These are phyloP conservation scores for Galeopsis tetrahit DNA, from an alignment of 257 asterid genomes.

Conservation along the genomic window DNA sequence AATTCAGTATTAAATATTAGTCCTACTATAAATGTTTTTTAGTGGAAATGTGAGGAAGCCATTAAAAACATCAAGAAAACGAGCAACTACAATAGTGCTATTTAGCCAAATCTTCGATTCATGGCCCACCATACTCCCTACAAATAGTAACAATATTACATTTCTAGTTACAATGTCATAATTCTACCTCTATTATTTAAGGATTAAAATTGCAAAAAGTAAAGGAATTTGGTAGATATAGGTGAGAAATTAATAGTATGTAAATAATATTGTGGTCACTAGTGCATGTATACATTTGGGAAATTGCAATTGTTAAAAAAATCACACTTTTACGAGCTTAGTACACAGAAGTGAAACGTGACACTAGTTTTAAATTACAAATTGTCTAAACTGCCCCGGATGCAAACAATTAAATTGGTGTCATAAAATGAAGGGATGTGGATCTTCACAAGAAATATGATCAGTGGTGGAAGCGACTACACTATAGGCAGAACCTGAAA, in stretches of 20 bases:
- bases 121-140: constrained; percentile 22
- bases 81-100: constrained; percentile 12
- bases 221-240: too few species aligned
- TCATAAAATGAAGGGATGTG: background rate
- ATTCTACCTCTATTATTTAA: background rate
- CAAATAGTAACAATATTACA: background rate
- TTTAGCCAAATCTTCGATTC: constrained; percentile 8
- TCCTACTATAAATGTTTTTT: background rate
- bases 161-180: background rate
- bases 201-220: too few species aligned
- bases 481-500: constrained; percentile 22
- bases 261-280: background rate
- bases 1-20: background rate
- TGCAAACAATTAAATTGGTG: background rate
- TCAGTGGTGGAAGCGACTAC: constrained; percentile 36
- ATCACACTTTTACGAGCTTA: too few species aligned
- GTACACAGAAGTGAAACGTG: background rate
- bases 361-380: background rate
- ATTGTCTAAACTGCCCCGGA: constrained; percentile 28
- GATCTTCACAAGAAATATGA: constrained; percentile 15
- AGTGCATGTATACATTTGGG: background rate
- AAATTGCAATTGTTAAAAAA: background rate
- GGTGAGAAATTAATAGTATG: background rate
- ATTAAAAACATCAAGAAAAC: constrained; percentile 21
- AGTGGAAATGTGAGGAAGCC: background rate